Percentiles rank a stretch among this genome's conserved stretches.
Evolutionary conservation across 2,329 filamentous ascomycete genomes (phyloP).

Genomic region (Arthrobotrys megalospora): DNA sequence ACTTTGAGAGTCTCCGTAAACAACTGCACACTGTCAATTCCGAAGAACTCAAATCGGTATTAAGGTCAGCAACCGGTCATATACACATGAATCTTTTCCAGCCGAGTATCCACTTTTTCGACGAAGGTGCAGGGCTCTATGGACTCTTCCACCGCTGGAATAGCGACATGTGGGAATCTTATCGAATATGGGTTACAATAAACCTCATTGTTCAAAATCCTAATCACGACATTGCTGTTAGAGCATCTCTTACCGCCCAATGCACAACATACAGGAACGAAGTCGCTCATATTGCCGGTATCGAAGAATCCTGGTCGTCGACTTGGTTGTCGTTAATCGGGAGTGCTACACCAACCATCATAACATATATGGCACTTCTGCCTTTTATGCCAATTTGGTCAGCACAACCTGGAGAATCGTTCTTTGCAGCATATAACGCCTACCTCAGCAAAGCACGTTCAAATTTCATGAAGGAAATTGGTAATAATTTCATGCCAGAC

Average conservation of each 20-base stretch:
- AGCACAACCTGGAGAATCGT: conserved; percentile 12
- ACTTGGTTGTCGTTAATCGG: conserved; percentile 22
- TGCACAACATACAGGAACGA: conserved; percentile 4
- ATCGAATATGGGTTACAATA: conserved; percentile 2
- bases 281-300: neutral
- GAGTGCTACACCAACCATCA: conserved; percentile 26
- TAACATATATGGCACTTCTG: conserved; percentile 39
- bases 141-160: conserved; percentile 24
- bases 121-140: conserved; percentile 13
- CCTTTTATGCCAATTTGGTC: conserved; percentile 38
- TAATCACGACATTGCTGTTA: neutral
- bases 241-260: conserved; percentile 21
- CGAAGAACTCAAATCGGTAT: conserved; percentile 20
- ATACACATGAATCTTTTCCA: conserved; percentile 6
- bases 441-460: conserved; percentile 10
- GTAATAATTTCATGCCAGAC: neutral
- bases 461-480: conserved; percentile 1
- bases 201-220: conserved; percentile 18
- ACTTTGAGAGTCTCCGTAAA: conserved; percentile 38
- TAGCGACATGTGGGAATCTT: conserved; percentile 2
- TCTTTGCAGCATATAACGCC: conserved; percentile 16
- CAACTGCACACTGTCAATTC: conserved; percentile 24
- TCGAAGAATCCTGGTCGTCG: conserved; percentile 8
- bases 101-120: conserved; percentile 9
- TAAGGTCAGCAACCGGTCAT: conserved; percentile 5